Conservation (phyloP, 176 grass and related monocot species). For the Aegilops longissima region DNA sequence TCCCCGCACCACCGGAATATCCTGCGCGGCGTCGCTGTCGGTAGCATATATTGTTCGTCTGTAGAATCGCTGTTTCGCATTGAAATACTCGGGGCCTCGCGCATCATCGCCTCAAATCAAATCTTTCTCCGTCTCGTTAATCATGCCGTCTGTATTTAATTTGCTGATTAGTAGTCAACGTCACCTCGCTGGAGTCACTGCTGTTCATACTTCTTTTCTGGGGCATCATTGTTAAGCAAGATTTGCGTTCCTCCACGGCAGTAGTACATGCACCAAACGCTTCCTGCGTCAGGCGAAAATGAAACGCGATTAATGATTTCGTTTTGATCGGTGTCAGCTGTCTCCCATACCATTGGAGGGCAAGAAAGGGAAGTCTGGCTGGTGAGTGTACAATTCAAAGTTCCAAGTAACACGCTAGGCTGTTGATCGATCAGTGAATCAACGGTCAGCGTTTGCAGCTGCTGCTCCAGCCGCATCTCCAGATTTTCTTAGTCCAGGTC, state of each 20-base stretch:
- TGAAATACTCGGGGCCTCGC: constrained; percentile 20
- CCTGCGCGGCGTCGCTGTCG: constrained; percentile 16
- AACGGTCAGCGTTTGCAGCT: not conserved
- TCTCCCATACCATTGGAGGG: constrained; percentile 12
- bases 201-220: not conserved
- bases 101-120: not conserved
- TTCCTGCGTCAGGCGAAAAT: constrained; percentile 18
- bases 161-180: not conserved
- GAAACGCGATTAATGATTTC: not conserved
- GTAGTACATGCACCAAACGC: not conserved
- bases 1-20: constrained; percentile 21
- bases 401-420: not conserved
- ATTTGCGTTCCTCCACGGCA: not conserved
- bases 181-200: not conserved
- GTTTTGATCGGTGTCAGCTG: not conserved
- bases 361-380: not conserved
- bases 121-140: constrained; percentile 21
- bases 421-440: not conserved
- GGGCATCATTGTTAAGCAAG: not conserved
- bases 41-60: not conserved
- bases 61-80: constrained; percentile 24
- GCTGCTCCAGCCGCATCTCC: not conserved
- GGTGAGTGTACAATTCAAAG: not conserved
- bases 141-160: not conserved
- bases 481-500: not conserved